Base-by-base conservation (phyloP, 257 asterid species). In the Solanum pinnatisectum region DNA sequence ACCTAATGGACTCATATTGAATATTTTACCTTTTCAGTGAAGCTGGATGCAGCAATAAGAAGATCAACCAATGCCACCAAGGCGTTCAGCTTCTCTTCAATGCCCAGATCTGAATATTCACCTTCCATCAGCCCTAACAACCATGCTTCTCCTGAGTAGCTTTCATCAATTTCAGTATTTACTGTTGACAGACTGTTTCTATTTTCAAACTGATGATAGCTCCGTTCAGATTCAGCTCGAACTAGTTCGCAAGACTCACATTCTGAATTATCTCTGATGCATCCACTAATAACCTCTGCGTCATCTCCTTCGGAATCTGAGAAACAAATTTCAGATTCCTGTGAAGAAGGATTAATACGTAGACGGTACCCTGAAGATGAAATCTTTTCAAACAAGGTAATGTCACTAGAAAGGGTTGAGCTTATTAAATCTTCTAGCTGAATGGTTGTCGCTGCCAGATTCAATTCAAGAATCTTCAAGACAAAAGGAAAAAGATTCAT, bases 91-190 rank as follows among this genome's bases (percentile, higher is more conserved):
- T 95, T 97, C 95, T 96, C 99, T 85, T 94, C 98, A 85, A 94
- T 91, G 92, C 95, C 93, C 89, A 97, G 93, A 92, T 94, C 98
- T 88, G 99, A 93, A 94, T 97, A 96, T 91, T 95, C 99, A 87
- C 99, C 94, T 92, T 97, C 99, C 98, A 94, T 93, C 76, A 97
- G 93, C 88, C 98, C 99, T 87, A 95, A 90, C 90, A 94, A 86
- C 99, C 99, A 97, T 74, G 89, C 94, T 92, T 97, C 99, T 90
- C 98, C 99, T 49, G 98, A 92, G 91, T 95, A 93, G 96, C 99
- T 95, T 90, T 97, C 99, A 90, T 97, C 99, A 90, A 97, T 97
- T 94, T 95, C 99, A 84, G 93, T 90, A 86, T 88, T 87, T 76
- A 91, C 89, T 70, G 82, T 87, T 90, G 87, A 81, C 89, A 74